A percentile compares a stretch with the other conserved stretches of the same genome.
These are phyloP conservation scores for Solanum bulbocastanum DNA, from an alignment of 257 asterid genomes.

Conservation along the genomic window DNA sequence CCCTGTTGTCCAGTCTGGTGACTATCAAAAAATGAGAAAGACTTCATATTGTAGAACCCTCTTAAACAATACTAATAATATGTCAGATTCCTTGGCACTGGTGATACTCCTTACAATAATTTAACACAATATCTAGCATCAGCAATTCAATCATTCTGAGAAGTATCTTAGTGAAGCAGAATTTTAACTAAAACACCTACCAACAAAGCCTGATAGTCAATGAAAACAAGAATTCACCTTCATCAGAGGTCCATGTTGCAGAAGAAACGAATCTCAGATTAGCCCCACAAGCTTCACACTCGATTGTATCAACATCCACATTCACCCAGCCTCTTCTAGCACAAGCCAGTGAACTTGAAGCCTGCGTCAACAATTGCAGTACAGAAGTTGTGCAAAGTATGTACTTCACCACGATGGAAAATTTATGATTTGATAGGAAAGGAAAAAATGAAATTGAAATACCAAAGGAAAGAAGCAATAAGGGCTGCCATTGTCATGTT, in stretches of 20 bases:
- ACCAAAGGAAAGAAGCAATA: neutral
- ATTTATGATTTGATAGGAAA: slow-evolving; percentile 1
- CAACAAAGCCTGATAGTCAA: neutral
- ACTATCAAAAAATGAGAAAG: neutral
- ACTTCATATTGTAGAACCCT: neutral
- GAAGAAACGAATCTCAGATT: slow-evolving; percentile 50
- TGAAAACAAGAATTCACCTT: slow-evolving; percentile 49
- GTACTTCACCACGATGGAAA: neutral
- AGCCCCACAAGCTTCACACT: slow-evolving; percentile 94
- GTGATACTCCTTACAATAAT: neutral
- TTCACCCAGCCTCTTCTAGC: slow-evolving; percentile 99
- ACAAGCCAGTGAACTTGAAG: slow-evolving; percentile 83
- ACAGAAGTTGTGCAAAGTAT: neutral
- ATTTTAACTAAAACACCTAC: neutral
- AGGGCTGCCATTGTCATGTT: neutral
- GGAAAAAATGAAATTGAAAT: slow-evolving; percentile 1
- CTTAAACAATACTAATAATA: neutral
- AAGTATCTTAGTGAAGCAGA: neutral
- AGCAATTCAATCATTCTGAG: neutral
- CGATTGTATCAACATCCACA: slow-evolving; percentile 72
- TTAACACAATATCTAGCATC: neutral
- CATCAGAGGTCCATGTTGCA: slow-evolving; percentile 58
- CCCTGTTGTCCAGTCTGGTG: neutral
- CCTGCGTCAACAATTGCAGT: slow-evolving; percentile 36
- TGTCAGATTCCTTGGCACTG: neutral